phyloP scores from a whole-genome alignment of 257 asterid species.

The Linaria vulgaris region DNA sequence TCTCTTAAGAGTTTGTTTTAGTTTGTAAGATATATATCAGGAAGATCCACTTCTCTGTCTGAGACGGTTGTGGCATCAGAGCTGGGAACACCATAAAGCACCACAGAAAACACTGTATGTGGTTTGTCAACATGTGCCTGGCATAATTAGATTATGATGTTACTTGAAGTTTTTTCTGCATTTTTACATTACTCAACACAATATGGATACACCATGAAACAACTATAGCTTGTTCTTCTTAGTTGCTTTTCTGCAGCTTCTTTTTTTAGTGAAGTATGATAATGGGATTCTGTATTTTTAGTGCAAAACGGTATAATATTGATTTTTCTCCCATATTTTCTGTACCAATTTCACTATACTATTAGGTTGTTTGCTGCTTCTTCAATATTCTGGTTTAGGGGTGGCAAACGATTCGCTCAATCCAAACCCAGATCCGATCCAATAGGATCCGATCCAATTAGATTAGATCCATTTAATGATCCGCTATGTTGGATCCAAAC shows the following conservation, averaged over 20 bases:
- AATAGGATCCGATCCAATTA: too few relatives aligned
- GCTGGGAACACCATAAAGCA: not conserved
- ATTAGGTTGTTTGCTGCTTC: not conserved
- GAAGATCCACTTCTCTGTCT: not conserved
- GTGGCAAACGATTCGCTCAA: too few relatives aligned
- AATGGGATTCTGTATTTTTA: not conserved
- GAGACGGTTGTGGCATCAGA: not conserved
- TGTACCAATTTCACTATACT: not conserved
- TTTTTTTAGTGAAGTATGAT: not conserved
- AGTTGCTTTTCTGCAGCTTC: not conserved
- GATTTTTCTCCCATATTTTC: not conserved
- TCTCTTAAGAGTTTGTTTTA: not conserved
- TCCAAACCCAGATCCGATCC: too few relatives aligned
- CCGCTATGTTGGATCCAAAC: too few relatives aligned
- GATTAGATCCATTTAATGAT: too few relatives aligned
- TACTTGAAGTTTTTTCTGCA: constrained; percentile 1
- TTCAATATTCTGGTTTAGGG: too few relatives aligned
- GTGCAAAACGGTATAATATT: not conserved
- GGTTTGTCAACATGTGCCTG: too few relatives aligned
- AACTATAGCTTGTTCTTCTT: not conserved
- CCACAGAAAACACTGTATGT: not conserved
- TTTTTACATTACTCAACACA: too few relatives aligned
- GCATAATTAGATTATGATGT: too few relatives aligned
- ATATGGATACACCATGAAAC: too few relatives aligned
- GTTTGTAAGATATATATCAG: not conserved